Evolutionary conservation across 2,329 filamentous ascomycete species (phyloP).

Genomic region (Rutstroemia sp.): DNA sequence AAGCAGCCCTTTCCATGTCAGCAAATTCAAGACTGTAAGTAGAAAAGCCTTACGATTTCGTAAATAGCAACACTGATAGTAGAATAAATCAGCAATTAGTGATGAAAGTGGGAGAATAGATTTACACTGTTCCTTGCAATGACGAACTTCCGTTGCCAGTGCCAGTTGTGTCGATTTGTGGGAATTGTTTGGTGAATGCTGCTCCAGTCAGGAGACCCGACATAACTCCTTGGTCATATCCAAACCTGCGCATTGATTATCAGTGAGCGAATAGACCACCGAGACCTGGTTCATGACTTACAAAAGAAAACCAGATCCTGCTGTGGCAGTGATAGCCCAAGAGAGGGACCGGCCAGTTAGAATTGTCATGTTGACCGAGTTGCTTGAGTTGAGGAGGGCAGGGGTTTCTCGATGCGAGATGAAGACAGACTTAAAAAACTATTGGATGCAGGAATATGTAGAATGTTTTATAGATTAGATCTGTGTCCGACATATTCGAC

Average conservation of each 20-base stretch:
- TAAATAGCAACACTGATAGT: not conserved
- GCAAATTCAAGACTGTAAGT: not conserved
- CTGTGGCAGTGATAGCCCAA: not conserved
- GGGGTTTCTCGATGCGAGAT: not conserved
- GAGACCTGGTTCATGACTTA: not conserved
- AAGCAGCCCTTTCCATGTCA: slow-evolving; percentile 38
- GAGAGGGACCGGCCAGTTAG: not conserved
- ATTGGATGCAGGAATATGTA: not conserved
- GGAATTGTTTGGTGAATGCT: not conserved
- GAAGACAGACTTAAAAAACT: too few species aligned
- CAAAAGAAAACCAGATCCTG: not conserved
- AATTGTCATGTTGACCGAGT: not conserved
- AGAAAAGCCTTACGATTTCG: not conserved
- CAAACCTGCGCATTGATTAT: slow-evolving; percentile 29
- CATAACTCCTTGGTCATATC: slow-evolving; percentile 42
- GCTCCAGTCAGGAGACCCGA: slow-evolving; percentile 36
- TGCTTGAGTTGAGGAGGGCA: not conserved
- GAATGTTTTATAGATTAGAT: too few species aligned
- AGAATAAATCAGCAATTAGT: not conserved
- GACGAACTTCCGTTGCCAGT: slow-evolving; percentile 33
- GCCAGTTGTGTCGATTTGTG: slow-evolving; percentile 4
- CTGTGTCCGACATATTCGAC: too few species aligned
- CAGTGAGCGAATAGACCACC: too few species aligned
- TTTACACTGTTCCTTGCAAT: slow-evolving; percentile 37
- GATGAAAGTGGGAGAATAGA: not conserved